A percentile compares a stretch with the other conserved stretches of the same genome.
Conservation (phyloP, 1,284 basidiomycete species). For the Schizophyllum amplum region DNA sequence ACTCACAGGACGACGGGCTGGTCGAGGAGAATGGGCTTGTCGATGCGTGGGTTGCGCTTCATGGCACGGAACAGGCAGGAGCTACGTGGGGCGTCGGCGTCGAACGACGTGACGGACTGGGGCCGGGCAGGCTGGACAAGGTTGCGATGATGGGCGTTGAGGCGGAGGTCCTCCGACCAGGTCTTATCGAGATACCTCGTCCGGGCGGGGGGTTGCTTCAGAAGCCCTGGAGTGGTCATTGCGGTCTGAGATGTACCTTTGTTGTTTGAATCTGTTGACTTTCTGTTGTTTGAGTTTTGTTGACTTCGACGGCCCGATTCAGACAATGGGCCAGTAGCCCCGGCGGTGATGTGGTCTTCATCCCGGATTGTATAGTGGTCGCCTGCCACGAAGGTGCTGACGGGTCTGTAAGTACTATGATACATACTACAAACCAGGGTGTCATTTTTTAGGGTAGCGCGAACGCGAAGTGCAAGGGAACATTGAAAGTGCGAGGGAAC, state of each 20-base stretch:
- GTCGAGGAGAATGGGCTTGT: constrained; percentile 28
- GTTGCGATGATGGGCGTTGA: constrained; percentile 29
- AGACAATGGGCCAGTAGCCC: too few species aligned
- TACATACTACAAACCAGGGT: too few species aligned
- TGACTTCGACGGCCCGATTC: too few species aligned
- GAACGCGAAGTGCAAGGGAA: too few species aligned
- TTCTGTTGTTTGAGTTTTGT: too few species aligned
- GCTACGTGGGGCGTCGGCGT: constrained; percentile 27
- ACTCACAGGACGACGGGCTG: constrained; percentile 27
- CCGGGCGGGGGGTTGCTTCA: constrained; percentile 1
- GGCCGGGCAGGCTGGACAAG: constrained; percentile 32
- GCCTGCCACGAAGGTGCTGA: too few species aligned
- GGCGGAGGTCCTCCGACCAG: constrained; percentile 24
- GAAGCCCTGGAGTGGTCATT: constrained; percentile 24
- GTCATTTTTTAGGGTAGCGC: too few species aligned
- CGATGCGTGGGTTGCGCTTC: constrained; percentile 31
- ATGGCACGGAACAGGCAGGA: constrained; percentile 16
- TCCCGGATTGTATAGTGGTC: too few species aligned
- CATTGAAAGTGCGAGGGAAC: too few species aligned
- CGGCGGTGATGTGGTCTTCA: too few species aligned
- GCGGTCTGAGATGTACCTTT: constrained; percentile 20
- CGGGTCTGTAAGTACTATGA: too few species aligned
- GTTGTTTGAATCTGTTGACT: too few species aligned
- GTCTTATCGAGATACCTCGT: constrained; percentile 14
- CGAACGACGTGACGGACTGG: constrained; percentile 19